These are phyloP conservation scores for Camellia sinensis DNA, from an alignment of 148 eudicot species.

Conservation along the genomic window DNA sequence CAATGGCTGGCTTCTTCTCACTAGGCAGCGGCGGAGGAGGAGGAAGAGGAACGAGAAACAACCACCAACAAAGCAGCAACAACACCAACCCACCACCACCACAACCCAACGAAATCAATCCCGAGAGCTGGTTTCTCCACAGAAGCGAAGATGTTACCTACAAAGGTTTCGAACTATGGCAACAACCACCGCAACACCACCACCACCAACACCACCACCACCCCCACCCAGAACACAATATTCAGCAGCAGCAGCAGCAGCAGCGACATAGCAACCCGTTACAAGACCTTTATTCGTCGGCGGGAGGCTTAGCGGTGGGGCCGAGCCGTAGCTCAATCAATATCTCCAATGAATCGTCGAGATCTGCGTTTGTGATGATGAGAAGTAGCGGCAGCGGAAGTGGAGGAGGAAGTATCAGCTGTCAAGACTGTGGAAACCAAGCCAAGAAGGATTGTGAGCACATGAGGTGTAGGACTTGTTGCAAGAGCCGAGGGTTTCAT, in stretches of 20 bases:
- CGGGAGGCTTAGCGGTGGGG: slow-evolving; percentile 26
- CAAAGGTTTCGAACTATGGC: slow-evolving; percentile 55
- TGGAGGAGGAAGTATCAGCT: slow-evolving; percentile 36
- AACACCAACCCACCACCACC: slow-evolving; percentile 10
- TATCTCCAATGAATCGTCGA: slow-evolving; percentile 25
- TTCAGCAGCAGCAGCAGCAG: too few relatives aligned
- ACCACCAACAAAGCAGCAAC: slow-evolving; percentile 17
- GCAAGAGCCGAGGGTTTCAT: slow-evolving; percentile 59
- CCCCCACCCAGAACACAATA: too few relatives aligned
- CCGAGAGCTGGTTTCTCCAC: slow-evolving; percentile 42
- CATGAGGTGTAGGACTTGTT: slow-evolving; percentile 63
- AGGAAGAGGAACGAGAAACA: slow-evolving; percentile 7
- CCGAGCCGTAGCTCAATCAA: slow-evolving; percentile 20
- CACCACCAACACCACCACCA: slow-evolving; percentile 16
- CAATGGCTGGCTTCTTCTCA: slow-evolving; percentile 54
- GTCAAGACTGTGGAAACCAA: slow-evolving; percentile 66
- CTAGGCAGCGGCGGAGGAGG: slow-evolving; percentile 32
- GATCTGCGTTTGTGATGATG: slow-evolving; percentile 29
- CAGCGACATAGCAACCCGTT: slow-evolving; percentile 14
- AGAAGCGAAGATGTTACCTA: slow-evolving; percentile 27
- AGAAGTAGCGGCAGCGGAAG: slow-evolving; percentile 18
- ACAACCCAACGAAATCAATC: slow-evolving; percentile 13
- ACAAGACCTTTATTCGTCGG: slow-evolving; percentile 36
- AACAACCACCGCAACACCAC: slow-evolving; percentile 21
- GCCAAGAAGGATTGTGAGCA: slow-evolving; percentile 60